Percentiles rank a stretch among this genome's conserved stretches.
Conservation (phyloP, 441 rosid species). For the Rhodomyrtus psidioides region DNA sequence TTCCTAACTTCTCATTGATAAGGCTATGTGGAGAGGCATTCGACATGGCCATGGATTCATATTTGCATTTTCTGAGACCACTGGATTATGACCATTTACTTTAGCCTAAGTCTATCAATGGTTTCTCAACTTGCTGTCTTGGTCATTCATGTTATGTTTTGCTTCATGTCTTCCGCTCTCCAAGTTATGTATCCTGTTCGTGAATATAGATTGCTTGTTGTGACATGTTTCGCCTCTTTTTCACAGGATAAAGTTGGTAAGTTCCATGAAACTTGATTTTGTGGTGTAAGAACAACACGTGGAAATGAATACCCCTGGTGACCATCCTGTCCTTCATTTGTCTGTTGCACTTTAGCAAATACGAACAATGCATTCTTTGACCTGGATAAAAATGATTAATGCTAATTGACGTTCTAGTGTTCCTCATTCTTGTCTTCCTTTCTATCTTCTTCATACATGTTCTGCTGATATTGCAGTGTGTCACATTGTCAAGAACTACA, state of each 20-base stretch:
- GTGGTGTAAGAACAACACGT: constrained; percentile 20
- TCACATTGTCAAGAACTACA: constrained; percentile 91
- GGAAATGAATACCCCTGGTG: not conserved
- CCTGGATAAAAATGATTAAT: not conserved
- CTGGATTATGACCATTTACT: not conserved
- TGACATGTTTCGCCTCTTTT: constrained; percentile 9
- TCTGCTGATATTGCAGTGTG: constrained; percentile 43
- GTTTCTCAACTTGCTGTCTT: not conserved
- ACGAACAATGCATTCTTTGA: not conserved
- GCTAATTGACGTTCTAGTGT: not conserved
- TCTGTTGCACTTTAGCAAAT: not conserved
- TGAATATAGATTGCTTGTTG: not conserved
- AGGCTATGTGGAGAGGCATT: not conserved
- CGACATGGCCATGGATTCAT: not conserved
- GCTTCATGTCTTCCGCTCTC: not conserved
- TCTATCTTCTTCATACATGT: not conserved
- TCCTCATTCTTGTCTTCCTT: not conserved
- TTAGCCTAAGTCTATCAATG: not conserved
- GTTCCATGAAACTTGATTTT: constrained; percentile 29
- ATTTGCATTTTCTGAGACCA: not conserved
- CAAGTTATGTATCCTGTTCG: not conserved
- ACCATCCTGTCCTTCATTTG: not conserved
- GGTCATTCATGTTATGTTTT: not conserved
- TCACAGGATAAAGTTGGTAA: constrained; percentile 96
- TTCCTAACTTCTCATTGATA: not conserved